phyloP scores from a whole-genome alignment of 1,284 basidiomycete genomes.

The Fomitopsis schrenkii region DNA sequence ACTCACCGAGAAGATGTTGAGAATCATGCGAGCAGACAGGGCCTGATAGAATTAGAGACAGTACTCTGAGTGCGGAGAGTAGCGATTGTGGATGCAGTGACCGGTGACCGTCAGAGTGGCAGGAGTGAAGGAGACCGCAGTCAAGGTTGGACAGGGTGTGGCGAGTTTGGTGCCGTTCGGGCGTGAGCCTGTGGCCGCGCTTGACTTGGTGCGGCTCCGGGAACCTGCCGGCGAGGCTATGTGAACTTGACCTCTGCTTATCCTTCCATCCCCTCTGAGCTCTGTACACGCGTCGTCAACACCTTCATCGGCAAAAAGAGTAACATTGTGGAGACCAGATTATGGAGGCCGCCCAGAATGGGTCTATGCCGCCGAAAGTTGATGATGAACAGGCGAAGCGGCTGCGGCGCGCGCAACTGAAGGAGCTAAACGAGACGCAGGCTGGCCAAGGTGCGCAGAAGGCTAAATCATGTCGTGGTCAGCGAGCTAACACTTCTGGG shows the following conservation, averaged over 20 bases:
- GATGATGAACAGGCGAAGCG: slow-evolving; percentile 64
- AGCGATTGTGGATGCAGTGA: neutral
- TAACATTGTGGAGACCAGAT: neutral
- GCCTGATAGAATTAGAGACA: no score
- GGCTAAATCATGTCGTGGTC: neutral
- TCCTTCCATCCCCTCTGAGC: neutral
- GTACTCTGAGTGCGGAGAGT: neutral
- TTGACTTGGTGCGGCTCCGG: slow-evolving; percentile 1
- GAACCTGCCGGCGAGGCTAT: neutral
- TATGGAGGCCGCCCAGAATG: slow-evolving; percentile 21
- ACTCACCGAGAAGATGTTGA: no score
- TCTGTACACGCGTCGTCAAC: neutral
- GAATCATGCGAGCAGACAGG: no score
- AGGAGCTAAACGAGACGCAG: slow-evolving; percentile 45
- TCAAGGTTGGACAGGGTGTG: neutral
- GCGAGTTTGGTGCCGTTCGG: neutral
- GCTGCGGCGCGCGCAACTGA: slow-evolving; percentile 52
- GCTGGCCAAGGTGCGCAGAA: slow-evolving; percentile 41
- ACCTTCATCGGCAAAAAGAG: neutral
- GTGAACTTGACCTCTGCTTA: neutral
- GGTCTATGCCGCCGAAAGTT: slow-evolving; percentile 30
- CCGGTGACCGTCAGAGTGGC: no score
- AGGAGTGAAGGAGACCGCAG: neutral
- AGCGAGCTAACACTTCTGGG: neutral
- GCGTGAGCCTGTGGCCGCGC: neutral